A percentile compares a stretch with the other conserved stretches of the same genome.
phyloP scores from a whole-genome alignment of 139 green algal species.

The Axilococcus clingmanii region DNA sequence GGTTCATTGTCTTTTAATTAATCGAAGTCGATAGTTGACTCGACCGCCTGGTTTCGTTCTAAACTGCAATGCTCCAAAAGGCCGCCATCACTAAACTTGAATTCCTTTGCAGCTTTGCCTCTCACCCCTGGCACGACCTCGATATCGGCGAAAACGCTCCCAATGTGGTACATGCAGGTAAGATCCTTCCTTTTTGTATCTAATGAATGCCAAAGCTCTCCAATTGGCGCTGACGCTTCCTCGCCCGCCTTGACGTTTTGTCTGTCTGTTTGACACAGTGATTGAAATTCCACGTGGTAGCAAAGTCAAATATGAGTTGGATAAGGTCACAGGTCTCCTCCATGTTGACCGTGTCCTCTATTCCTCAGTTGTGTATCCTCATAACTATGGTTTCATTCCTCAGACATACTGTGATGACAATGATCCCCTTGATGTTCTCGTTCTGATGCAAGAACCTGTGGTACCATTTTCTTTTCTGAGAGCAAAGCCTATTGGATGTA shows the following conservation, averaged over 20 bases:
- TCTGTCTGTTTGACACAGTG: conserved; percentile 29
- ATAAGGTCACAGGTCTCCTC: conserved; percentile 69
- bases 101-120: conserved; percentile 22
- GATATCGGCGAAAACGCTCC: conserved; percentile 61
- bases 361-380: conserved; percentile 88
- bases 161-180: conserved; percentile 48
- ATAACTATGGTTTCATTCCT: conserved; percentile 94
- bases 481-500: conserved; percentile 82
- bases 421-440: conserved; percentile 86
- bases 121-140: conserved; percentile 76
- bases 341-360: conserved; percentile 90
- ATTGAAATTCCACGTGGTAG: conserved; percentile 86
- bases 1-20: no score
- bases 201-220: background rate
- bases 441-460: conserved; percentile 87
- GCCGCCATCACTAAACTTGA: no score
- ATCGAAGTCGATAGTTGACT: no score
- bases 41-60: no score
- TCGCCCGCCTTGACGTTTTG: background rate
- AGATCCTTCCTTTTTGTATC: background rate
- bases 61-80: no score
- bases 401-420: conserved; percentile 92
- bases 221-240: background rate
- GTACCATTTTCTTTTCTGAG: conserved; percentile 83
- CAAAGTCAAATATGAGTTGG: conserved; percentile 94